Evolutionary conservation across 306 rosid genomes (phyloP).

Genomic region (Cucumis melo): DNA sequence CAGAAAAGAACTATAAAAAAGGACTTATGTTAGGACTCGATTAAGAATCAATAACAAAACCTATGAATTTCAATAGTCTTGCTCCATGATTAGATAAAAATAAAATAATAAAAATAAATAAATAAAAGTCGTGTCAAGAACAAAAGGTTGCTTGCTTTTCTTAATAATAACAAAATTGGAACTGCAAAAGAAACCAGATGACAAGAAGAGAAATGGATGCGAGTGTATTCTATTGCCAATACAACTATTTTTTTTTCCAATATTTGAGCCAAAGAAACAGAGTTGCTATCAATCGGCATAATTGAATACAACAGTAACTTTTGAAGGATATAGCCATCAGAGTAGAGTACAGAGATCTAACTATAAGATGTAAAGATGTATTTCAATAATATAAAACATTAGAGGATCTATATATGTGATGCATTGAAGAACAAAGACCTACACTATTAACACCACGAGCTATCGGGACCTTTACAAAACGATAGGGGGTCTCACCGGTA

Average conservation of each 20-base stretch:
- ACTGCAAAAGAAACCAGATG: too few species aligned
- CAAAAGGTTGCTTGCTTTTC: too few species aligned
- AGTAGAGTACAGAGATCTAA: conserved; percentile 2
- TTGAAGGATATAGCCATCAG: not conserved
- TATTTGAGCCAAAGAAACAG: not conserved
- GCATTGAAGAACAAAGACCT: conserved; percentile 3
- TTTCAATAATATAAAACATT: conserved; percentile 6
- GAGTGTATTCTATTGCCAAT: not conserved
- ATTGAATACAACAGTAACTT: conserved; percentile 7
- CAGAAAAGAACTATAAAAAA: too few species aligned
- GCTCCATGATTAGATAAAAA: too few species aligned
- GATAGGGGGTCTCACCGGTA: not conserved
- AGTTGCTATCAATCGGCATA: conserved; percentile 1
- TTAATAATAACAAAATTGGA: too few species aligned
- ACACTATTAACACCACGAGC: conserved; percentile 4
- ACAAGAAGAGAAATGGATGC: not conserved
- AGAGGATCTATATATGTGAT: not conserved
- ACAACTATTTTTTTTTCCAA: not conserved
- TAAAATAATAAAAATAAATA: too few species aligned
- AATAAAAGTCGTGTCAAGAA: too few species aligned
- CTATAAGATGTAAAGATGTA: conserved; percentile 2
- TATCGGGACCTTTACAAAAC: conserved; percentile 12
- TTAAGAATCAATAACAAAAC: too few species aligned
- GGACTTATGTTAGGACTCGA: too few species aligned
- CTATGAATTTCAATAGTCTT: too few species aligned